Percentiles rank a stretch among this genome's conserved stretches.
Evolutionary conservation across 345 rosid species (phyloP).

Genomic region (Citrus trifoliata): DNA sequence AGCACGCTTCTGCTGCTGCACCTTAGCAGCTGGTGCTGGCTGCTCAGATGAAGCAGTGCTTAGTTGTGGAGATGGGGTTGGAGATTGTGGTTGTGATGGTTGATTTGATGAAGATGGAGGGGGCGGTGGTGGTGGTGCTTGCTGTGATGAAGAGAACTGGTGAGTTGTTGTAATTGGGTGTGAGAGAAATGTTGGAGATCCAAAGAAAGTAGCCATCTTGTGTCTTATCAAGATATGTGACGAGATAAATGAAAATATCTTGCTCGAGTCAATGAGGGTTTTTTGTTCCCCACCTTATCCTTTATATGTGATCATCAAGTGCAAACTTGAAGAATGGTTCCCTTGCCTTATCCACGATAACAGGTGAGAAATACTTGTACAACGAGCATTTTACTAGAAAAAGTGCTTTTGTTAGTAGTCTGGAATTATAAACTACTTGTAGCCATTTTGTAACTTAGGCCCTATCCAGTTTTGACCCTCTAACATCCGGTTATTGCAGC

Average conservation of each 20-base stretch:
- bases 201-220: constrained; percentile 43
- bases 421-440: neutral
- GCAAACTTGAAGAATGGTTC: neutral
- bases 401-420: no score
- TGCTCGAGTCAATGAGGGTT: neutral
- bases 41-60: constrained; percentile 33
- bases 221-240: neutral
- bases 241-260: neutral
- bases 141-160: constrained; percentile 26
- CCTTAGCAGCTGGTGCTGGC: constrained; percentile 25
- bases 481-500: neutral
- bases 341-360: constrained; percentile 1
- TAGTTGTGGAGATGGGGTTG: constrained; percentile 26
- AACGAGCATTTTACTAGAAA: neutral
- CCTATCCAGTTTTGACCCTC: no score
- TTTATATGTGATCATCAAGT: neutral
- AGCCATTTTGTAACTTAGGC: neutral
- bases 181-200: constrained; percentile 37
- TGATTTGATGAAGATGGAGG: constrained; percentile 34
- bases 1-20: constrained; percentile 37
- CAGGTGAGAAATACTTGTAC: neutral
- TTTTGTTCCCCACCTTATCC: constrained; percentile 19
- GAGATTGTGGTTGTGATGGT: constrained; percentile 32
- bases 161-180: constrained; percentile 33
- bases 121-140: constrained; percentile 22